These are phyloP conservation scores for Cardiospermum halicacabum DNA, from an alignment of 345 rosid species.

Conservation along the genomic window DNA sequence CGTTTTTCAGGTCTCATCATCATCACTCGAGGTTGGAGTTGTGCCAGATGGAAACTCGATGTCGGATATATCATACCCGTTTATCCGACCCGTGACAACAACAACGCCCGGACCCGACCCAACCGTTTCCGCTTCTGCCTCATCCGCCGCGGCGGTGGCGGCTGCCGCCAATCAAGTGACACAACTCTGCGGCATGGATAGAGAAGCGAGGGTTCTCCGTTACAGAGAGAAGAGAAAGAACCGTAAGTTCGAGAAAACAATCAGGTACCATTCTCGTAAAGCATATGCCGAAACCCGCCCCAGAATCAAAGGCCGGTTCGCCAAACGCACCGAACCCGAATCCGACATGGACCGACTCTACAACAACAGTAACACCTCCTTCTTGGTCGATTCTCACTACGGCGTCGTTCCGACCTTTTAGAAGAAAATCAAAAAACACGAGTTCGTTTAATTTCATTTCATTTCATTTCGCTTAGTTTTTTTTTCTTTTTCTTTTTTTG, in stretches of 20 bases:
- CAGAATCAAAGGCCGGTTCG: conserved; percentile 90
- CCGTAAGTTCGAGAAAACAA: conserved; percentile 93
- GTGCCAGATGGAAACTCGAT: conserved; percentile 73
- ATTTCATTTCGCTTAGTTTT: too few species aligned
- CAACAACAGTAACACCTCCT: conserved; percentile 16
- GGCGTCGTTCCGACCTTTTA: conserved; percentile 75
- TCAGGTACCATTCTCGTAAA: conserved; percentile 87
- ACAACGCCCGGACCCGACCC: conserved; percentile 21
- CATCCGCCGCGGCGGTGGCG: conserved; percentile 9
- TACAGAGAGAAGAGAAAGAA: conserved; percentile 97
- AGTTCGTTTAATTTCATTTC: too few species aligned
- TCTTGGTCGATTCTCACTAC: conserved; percentile 36
- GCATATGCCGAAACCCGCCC: conserved; percentile 96
- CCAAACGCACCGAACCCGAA: conserved; percentile 59
- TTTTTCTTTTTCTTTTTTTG: not conserved
- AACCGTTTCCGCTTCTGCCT: conserved; percentile 12
- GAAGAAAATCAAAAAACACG: too few species aligned
- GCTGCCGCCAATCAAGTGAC: conserved; percentile 23
- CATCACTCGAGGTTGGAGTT: conserved; percentile 74
- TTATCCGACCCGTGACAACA: conserved; percentile 33
- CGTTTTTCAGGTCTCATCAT: conserved; percentile 70
- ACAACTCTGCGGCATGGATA: conserved; percentile 49
- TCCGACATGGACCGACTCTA: conserved; percentile 29
- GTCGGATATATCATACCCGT: conserved; percentile 62
- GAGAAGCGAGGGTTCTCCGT: conserved; percentile 89